Percentiles rank a stretch among this genome's conserved stretches.
phyloP scores from a whole-genome alignment of 2,329 filamentous ascomycete species.

The Ceratocystis albifundus region DNA sequence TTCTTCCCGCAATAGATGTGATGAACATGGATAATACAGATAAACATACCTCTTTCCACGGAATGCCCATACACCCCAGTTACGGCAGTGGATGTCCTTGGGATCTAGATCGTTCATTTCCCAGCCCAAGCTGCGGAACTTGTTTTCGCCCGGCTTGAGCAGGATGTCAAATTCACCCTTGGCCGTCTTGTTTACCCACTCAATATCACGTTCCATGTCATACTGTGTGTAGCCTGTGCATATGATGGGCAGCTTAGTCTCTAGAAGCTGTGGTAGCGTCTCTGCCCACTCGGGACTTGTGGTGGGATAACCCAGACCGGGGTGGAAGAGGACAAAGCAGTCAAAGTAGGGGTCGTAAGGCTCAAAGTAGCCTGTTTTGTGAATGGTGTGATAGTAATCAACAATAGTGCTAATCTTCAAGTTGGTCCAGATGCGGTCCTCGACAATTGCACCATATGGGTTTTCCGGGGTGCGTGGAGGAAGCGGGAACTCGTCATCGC shows the following conservation, averaged over 20 bases:
- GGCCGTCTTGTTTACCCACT: constrained; percentile 77
- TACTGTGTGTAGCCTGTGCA: constrained; percentile 92
- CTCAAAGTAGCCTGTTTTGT: constrained; percentile 78
- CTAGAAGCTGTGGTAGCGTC: constrained; percentile 76
- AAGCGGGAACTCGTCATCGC: constrained; percentile 83
- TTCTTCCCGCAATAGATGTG: too few species aligned
- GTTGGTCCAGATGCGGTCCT: constrained; percentile 75
- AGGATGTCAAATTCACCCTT: constrained; percentile 85
- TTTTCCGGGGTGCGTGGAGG: constrained; percentile 75
- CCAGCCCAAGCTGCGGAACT: constrained; percentile 88
- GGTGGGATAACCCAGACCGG: constrained; percentile 86
- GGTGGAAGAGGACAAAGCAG: constrained; percentile 93
- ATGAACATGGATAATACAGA: background rate
- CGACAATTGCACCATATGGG: constrained; percentile 86
- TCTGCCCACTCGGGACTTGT: constrained; percentile 89
- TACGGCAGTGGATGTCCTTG: constrained; percentile 86
- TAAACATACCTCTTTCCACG: constrained; percentile 76
- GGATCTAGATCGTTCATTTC: constrained; percentile 93
- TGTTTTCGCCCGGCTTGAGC: constrained; percentile 85
- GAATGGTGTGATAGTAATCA: constrained; percentile 95
- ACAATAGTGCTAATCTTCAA: constrained; percentile 98
- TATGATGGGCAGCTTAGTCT: constrained; percentile 91
- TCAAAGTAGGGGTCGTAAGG: constrained; percentile 98
- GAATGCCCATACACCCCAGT: constrained; percentile 96
- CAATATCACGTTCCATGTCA: constrained; percentile 86